Conservation (phyloP, 2,329 filamentous ascomycete genomes). For the Beauveria pseudobassiana region DNA sequence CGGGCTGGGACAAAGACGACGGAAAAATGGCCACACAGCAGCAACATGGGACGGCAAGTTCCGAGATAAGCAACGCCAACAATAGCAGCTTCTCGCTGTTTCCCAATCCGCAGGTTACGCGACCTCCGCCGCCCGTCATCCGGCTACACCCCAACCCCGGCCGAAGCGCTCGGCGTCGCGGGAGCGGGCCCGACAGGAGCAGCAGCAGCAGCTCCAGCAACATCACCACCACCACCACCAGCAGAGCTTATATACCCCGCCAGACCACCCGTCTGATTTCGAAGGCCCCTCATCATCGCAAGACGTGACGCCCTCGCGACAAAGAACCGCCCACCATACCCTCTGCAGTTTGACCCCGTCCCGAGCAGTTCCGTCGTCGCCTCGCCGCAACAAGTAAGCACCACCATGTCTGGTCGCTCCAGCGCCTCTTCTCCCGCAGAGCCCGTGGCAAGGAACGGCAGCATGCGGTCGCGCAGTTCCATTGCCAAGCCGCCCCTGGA, state of each 20-base stretch:
- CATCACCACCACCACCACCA: neutral
- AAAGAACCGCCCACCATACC: slow-evolving; percentile 21
- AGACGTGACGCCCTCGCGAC: slow-evolving; percentile 21
- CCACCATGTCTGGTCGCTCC: slow-evolving; percentile 37
- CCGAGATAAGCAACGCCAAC: slow-evolving; percentile 20
- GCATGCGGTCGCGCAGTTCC: slow-evolving; percentile 45
- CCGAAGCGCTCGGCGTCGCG: slow-evolving; percentile 30
- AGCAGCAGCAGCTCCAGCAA: slow-evolving; percentile 17
- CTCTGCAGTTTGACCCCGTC: slow-evolving; percentile 17
- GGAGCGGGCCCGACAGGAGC: slow-evolving; percentile 19
- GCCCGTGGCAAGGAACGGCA: slow-evolving; percentile 41
- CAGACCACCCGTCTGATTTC: slow-evolving; percentile 10
- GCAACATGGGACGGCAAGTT: slow-evolving; percentile 16
- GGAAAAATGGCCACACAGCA: slow-evolving; percentile 30
- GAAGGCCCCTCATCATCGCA: slow-evolving; percentile 12
- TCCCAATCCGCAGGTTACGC: slow-evolving; percentile 40
- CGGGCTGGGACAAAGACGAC: neutral
- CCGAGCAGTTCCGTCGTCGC: slow-evolving; percentile 17
- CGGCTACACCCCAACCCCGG: slow-evolving; percentile 33
- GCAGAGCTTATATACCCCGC: slow-evolving; percentile 1
- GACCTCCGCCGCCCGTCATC: slow-evolving; percentile 26
- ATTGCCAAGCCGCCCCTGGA: slow-evolving; percentile 47
- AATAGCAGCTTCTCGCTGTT: slow-evolving; percentile 47
- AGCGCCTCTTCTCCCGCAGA: slow-evolving; percentile 45
- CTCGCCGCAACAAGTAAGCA: slow-evolving; percentile 23